These are phyloP conservation scores for Saccharomycopsis hybrid DNA, from an alignment of 1,139 yeast species.

Conservation along the genomic window DNA sequence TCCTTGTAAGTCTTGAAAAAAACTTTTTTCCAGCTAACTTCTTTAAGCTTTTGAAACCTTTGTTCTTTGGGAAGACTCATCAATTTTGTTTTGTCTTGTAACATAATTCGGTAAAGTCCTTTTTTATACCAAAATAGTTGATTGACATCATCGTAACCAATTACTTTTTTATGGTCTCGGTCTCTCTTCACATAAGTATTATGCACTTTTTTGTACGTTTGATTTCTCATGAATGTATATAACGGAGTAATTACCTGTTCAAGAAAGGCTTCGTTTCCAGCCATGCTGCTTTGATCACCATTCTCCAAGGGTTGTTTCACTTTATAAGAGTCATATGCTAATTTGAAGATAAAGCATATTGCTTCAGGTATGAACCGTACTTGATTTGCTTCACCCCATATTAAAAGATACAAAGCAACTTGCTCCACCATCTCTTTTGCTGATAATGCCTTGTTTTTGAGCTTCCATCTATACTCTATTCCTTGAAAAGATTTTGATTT, in stretches of 20 bases:
- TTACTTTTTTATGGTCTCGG: conserved; percentile 45
- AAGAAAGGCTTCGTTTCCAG: too few species aligned
- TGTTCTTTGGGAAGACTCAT: conserved; percentile 40
- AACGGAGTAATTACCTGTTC: conserved; percentile 66
- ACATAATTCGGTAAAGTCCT: conserved; percentile 40
- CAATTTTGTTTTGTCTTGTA: conserved; percentile 34
- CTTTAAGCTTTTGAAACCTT: conserved; percentile 38
- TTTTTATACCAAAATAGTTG: conserved; percentile 55
- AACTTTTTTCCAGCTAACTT: conserved; percentile 44
- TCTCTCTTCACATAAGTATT: conserved; percentile 38
- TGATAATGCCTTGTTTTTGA: conserved; percentile 39
- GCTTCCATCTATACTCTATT: conserved; percentile 45
- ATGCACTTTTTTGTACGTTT: conserved; percentile 34
- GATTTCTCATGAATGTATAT: conserved; percentile 50
- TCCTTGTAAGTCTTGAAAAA: conserved; percentile 52
- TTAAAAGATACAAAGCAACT: conserved; percentile 48
- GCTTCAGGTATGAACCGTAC: conserved; percentile 67
- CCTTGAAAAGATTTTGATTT: conserved; percentile 48
- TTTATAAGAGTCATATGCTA: conserved; percentile 50
- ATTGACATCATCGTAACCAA: conserved; percentile 64
- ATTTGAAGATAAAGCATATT: conserved; percentile 55
- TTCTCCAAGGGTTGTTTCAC: conserved; percentile 25
- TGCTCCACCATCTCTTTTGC: conserved; percentile 47
- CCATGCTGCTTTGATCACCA: too few species aligned
- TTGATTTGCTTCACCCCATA: conserved; percentile 74